Base-by-base conservation (phyloP, 495 filamentous ascomycete species). In the Penicillium nucicola region DNA sequence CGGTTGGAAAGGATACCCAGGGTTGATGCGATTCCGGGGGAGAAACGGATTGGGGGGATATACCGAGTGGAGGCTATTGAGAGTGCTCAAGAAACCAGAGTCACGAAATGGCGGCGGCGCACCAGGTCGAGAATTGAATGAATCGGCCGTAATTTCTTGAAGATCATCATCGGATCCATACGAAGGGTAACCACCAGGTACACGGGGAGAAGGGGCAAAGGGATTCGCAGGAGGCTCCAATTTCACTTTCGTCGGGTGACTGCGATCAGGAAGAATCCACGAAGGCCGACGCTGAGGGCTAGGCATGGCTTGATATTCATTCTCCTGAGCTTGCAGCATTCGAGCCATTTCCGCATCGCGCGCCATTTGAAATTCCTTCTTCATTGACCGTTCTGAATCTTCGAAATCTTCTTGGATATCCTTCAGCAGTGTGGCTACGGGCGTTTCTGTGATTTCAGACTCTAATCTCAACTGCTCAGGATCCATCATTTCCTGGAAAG, bases 331-430 rank as follows among this genome's bases (percentile, higher is more conserved):
- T 45, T 71, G 64, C 7, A 83, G 49, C 35, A 46, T 63, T 23
- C 73, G 70, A 45, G 78, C 80, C 49, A 72, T 61, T 52, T 77
- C 76, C 35, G 57, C 77, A 51, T 84, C 80, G n/a, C 49, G 60
- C 15, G 56, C 53, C 13, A 57, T 19, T 22, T 57, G 59, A 14
- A 51, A 55, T 10, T 52, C 32, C 15, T 31, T 30, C 10, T 37
- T 23, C 25, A 65, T 52, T 1, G 28, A 36, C 15, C 38, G 39
- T 18, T 53, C 51, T 4, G 36, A 37, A 10, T 76, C 75, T 25
- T 67, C 62, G 20, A 66, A 62, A 40, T 78, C 58, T 15, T 62
- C 58, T 7, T 38, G 53, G 7, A 77, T 43, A 7, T 60, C 56
- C 23, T 70, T 62, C 12, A 56, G 42, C 17, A 60, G 59, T 8